Evolutionary conservation across 106 monocot genomes (phyloP).

Genomic region (Iris macrosiphon): DNA sequence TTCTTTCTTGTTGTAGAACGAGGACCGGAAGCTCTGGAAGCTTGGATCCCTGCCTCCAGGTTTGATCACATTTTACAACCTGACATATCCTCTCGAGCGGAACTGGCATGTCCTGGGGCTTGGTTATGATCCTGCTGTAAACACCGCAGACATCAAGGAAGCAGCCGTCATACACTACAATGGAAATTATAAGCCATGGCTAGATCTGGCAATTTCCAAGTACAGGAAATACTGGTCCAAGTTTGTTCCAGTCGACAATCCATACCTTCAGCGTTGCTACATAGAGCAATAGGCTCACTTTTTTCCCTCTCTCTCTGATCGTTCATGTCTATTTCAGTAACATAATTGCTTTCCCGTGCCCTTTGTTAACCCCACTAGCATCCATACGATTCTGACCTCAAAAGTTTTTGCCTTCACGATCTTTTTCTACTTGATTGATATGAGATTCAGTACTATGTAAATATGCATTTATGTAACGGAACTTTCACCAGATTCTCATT

Average conservation of each 20-base stretch:
- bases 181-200: conserved; percentile 71
- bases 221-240: conserved; percentile 48
- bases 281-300: neutral
- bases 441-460: too few species aligned
- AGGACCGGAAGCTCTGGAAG: conserved; percentile 59
- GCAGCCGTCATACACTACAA: conserved; percentile 67
- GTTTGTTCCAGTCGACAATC: conserved; percentile 9
- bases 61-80: conserved; percentile 60
- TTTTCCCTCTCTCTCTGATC: too few species aligned
- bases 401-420: too few species aligned
- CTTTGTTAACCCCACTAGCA: too few species aligned
- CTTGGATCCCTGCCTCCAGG: conserved; percentile 63
- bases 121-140: conserved; percentile 54
- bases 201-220: conserved; percentile 48
- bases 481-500: too few species aligned
- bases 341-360: too few species aligned
- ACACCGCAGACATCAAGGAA: conserved; percentile 21
- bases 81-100: conserved; percentile 52
- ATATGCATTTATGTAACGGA: too few species aligned
- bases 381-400: too few species aligned
- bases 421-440: too few species aligned
- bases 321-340: too few species aligned
- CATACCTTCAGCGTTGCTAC: conserved; percentile 13
- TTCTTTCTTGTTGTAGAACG: conserved; percentile 26
- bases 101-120: conserved; percentile 69